These are phyloP conservation scores for Fallopia convolvulus DNA, from an alignment of 148 eudicot species.

Conservation along the genomic window DNA sequence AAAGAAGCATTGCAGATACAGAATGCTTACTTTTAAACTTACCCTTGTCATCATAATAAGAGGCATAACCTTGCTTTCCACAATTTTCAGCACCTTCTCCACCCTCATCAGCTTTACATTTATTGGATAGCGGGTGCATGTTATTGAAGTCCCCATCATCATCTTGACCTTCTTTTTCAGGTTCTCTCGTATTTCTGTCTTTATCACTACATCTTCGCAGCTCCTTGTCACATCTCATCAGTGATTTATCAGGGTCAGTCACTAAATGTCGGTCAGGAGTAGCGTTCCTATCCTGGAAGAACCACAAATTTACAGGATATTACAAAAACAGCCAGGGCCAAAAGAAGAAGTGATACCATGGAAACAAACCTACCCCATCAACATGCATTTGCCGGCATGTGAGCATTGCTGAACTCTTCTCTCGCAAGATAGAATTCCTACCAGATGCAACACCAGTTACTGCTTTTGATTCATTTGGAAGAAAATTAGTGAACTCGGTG, in stretches of 20 bases:
- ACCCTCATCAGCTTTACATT: slow-evolving; percentile 24
- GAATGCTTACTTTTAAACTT: slow-evolving; percentile 12
- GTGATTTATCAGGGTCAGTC: slow-evolving; percentile 22
- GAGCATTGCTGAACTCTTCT: slow-evolving; percentile 26
- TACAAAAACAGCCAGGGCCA: background rate
- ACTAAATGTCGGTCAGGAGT: slow-evolving; percentile 20
- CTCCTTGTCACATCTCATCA: slow-evolving; percentile 24
- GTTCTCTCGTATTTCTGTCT: slow-evolving; percentile 30
- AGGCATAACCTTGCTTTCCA: slow-evolving; percentile 17
- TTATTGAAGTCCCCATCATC: slow-evolving; percentile 10
- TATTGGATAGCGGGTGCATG: slow-evolving; percentile 17
- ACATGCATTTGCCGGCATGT: slow-evolving; percentile 20
- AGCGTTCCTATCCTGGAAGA: slow-evolving; percentile 17
- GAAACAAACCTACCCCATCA: slow-evolving; percentile 32
- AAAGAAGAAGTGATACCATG: background rate
- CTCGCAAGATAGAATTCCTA: slow-evolving; percentile 24
- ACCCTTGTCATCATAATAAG: slow-evolving; percentile 26
- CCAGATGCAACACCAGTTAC: slow-evolving; percentile 21
- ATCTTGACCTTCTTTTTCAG: slow-evolving; percentile 35
- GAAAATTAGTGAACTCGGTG: slow-evolving; percentile 42
- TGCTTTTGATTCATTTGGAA: slow-evolving; percentile 37
- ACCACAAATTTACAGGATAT: background rate
- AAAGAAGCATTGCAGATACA: background rate
- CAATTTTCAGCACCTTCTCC: slow-evolving; percentile 22
- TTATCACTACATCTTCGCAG: slow-evolving; percentile 21